Conservation (phyloP, 2,329 filamentous ascomycete species). For the Botrytis deweyae region DNA sequence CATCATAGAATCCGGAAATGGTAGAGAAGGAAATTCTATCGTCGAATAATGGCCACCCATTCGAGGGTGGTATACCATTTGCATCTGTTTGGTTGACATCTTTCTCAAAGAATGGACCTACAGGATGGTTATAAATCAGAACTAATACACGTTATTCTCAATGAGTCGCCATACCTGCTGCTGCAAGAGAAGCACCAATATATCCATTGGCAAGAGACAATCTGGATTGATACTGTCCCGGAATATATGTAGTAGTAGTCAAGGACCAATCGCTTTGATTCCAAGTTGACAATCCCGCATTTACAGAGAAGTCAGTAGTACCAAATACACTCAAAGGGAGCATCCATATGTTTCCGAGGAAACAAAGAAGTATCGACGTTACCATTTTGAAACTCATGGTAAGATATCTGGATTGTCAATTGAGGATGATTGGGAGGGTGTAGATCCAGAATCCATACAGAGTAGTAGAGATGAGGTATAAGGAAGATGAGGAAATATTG, state of each 20-base stretch:
- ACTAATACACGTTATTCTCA: background rate
- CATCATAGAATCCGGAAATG: constrained; percentile 65
- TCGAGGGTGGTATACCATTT: constrained; percentile 43
- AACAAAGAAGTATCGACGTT: background rate
- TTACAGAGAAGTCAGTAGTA: constrained; percentile 34
- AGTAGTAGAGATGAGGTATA: background rate
- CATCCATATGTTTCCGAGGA: background rate
- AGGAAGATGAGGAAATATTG: background rate
- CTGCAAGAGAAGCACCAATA: constrained; percentile 11
- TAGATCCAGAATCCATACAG: background rate
- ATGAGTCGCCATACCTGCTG: background rate
- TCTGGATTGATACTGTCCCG: constrained; percentile 38
- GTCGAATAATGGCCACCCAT: constrained; percentile 67
- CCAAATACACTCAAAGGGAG: background rate
- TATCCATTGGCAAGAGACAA: constrained; percentile 40
- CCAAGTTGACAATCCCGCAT: constrained; percentile 32
- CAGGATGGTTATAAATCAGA: background rate
- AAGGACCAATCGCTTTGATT: constrained; percentile 37
- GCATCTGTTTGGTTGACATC: constrained; percentile 39
- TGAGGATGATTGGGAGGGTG: background rate
- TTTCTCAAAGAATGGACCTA: constrained; percentile 39
- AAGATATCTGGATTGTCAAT: background rate
- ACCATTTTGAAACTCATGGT: background rate
- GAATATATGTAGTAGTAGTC: constrained; percentile 32
- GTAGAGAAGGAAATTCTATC: constrained; percentile 65